phyloP scores from a whole-genome alignment of 2,329 filamentous ascomycete genomes.

The Arthrinium puccinioides region DNA sequence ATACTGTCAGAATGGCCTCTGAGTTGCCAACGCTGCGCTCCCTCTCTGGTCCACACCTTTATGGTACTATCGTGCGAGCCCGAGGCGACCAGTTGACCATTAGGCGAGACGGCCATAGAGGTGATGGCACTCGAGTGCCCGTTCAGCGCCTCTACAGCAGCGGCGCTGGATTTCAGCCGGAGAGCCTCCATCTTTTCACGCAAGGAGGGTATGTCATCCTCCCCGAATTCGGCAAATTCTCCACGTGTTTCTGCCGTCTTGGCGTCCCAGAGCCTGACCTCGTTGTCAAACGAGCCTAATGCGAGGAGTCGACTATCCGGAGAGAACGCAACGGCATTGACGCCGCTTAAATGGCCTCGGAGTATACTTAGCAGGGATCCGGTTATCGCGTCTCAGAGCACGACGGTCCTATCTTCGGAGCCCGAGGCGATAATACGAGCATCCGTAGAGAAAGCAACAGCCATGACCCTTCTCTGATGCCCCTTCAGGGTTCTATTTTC shows the following conservation, averaged over 20 bases:
- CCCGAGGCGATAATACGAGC: neutral
- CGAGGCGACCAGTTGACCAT: constrained; percentile 4
- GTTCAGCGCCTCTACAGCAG: neutral
- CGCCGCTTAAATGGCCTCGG: constrained; percentile 1
- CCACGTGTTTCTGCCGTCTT: neutral
- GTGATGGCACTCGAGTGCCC: neutral
- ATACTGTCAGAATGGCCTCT: neutral
- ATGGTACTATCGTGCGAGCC: constrained; percentile 1
- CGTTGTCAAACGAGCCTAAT: neutral
- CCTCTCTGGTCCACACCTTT: neutral
- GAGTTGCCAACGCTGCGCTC: neutral
- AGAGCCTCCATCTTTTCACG: neutral
- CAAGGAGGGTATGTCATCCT: neutral
- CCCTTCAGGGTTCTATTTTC: neutral
- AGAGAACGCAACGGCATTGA: constrained; percentile 5
- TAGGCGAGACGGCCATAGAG: neutral
- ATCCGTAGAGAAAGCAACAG: constrained; percentile 7
- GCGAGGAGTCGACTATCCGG: constrained; percentile 4
- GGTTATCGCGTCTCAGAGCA: constrained; percentile 2
- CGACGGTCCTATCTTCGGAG: constrained; percentile 2
- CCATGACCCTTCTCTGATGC: neutral
- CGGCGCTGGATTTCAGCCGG: neutral
- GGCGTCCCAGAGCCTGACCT: constrained; percentile 3
- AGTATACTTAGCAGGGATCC: constrained; percentile 2
- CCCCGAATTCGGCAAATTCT: neutral